Evolutionary conservation across 108 stramenopile genomes (phyloP).

Genomic region (Stephanodiscus triporus): DNA sequence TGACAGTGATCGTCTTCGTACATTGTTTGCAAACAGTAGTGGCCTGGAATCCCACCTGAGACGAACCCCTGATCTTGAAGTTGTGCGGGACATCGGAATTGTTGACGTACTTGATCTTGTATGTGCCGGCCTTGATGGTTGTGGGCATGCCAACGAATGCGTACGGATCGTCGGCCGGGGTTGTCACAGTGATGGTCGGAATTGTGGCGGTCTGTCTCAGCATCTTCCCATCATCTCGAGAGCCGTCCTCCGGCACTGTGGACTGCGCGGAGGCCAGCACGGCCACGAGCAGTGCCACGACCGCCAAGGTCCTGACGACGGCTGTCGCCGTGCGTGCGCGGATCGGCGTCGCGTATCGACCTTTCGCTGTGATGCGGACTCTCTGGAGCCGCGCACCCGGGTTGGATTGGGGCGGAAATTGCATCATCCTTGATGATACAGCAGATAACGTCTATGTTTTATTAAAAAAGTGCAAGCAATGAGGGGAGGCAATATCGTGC

Average conservation of each 20-base stretch:
- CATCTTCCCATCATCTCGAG: no score
- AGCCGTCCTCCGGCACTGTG: no score
- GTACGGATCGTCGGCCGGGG: neutral
- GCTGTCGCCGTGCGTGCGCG: no score
- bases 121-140: neutral
- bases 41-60: neutral
- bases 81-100: neutral
- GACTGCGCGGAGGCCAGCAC: neutral
- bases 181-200: neutral
- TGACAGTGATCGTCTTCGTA: neutral
- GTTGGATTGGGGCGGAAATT: no score
- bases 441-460: no score
- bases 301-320: no score
- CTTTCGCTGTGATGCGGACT: no score
- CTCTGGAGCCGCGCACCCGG: no score
- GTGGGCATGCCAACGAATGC: constrained; percentile 2
- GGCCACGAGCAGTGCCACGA: neutral
- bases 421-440: no score
- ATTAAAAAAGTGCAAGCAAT: no score
- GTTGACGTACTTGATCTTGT: constrained; percentile 4
- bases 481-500: no score
- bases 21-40: neutral
- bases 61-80: neutral
- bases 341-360: no score
- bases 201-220: neutral